Percentiles rank a stretch among this genome's conserved stretches.
Conservation (phyloP, 2,329 filamentous ascomycete genomes). For the Arthrobotrys pseudoclavata region DNA sequence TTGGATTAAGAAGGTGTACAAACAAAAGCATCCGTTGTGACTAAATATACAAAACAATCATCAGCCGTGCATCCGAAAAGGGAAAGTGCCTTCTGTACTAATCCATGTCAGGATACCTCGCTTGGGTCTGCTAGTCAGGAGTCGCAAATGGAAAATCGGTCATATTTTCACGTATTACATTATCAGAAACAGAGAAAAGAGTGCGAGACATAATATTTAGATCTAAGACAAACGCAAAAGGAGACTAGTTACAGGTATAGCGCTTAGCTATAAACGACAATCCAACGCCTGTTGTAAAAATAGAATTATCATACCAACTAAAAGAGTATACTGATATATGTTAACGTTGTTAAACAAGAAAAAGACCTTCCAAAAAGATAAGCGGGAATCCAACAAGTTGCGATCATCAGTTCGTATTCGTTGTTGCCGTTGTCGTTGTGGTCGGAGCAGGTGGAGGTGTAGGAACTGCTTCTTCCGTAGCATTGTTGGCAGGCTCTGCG, state of each 20-base stretch:
- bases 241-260: constrained; percentile 7
- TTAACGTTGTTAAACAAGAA: constrained; percentile 6
- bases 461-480: constrained; percentile 18
- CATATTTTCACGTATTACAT: constrained; percentile 43
- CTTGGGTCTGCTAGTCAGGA: constrained; percentile 12
- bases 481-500: neutral
- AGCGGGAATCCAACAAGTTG: neutral
- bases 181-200: constrained; percentile 12
- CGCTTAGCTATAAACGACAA: constrained; percentile 18
- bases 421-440: constrained; percentile 24
- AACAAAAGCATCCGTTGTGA: constrained; percentile 24
- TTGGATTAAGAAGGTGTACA: constrained; percentile 37
- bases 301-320: constrained; percentile 17
- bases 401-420: constrained; percentile 44
- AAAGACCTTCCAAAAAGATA: constrained; percentile 32
- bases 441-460: constrained; percentile 38
- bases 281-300: constrained; percentile 11
- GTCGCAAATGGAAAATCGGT: constrained; percentile 15
- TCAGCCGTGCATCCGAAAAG: constrained; percentile 32
- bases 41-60: constrained; percentile 3
- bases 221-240: constrained; percentile 15
- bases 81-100: constrained; percentile 36
- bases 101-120: constrained; percentile 17
- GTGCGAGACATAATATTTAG: constrained; percentile 23
- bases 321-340: constrained; percentile 13